Evolutionary conservation across 495 filamentous ascomycete genomes (phyloP), one percentile per base, ranked within the genome.

Genomic region (Entonaema liquescens): DNA sequence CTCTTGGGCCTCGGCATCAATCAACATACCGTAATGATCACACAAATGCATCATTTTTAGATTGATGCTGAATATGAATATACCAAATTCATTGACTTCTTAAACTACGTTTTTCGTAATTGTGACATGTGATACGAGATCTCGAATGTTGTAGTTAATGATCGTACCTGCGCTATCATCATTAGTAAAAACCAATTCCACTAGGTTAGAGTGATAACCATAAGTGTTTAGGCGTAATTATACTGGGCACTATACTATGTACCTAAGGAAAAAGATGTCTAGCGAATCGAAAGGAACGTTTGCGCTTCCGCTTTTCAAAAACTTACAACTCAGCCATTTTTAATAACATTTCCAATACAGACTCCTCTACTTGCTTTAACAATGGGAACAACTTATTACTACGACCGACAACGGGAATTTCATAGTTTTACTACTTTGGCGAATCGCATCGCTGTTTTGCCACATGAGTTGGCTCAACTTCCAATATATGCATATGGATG

Each of bases 401-500:
- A 19, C 5, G 5, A 23, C 36, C 9, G 49, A n/a, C 47, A 53
- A 62, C 50, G 28, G 56, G 25, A 61, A 54, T 29, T 66, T 12
- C 17, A 47, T 58, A 28, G 15, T 58, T 59, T 38, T 44, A 55
- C 26, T 26, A 17, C 52, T 26, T 62, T 47, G 2, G 40, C 52
- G 35, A 59, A 49, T 69, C 26, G 26, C 62, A 33, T 62, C 17
- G 58, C 25, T 28, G 31, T 25, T 49, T 62, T 64, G 61, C 52
- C 52, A 68, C 56, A 17, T 13, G 26, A 31, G 35, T 40, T 57
- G 49, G 64, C 64, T 47, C 65, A 49, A 26, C 40, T 65, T 21
- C 55, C 61, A 38, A 65, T 26, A 66, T 69, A 66, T 49, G 65
- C 65, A 21, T 65, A 65, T 21, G 65, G 70, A 50, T 73, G 65